Evolutionary conservation across 805 yeast species (phyloP).

Genomic region (Candida yuanshanica): DNA sequence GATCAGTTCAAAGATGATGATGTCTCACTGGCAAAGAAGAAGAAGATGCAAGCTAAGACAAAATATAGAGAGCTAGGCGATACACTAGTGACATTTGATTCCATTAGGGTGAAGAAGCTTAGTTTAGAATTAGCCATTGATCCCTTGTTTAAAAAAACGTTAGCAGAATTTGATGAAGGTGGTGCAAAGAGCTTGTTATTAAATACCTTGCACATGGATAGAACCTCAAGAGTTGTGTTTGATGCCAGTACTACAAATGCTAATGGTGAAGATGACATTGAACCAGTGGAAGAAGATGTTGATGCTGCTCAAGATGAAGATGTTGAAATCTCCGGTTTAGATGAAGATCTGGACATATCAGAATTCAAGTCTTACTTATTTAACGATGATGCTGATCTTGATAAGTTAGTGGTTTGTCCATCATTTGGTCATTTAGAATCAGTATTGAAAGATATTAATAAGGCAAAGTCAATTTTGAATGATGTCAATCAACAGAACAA

Average conservation of each 20-base stretch:
- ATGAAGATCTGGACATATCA: slow-evolving; percentile 24
- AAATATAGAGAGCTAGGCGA: slow-evolving; percentile 31
- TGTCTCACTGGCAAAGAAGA: slow-evolving; percentile 15
- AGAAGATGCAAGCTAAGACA: slow-evolving; percentile 22
- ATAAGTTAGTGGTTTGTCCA: slow-evolving; percentile 52
- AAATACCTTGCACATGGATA: slow-evolving; percentile 54
- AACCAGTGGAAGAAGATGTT: slow-evolving; percentile 24
- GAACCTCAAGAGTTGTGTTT: slow-evolving; percentile 52
- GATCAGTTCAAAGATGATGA: neutral
- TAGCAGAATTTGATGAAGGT: slow-evolving; percentile 78
- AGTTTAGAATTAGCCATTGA: slow-evolving; percentile 64
- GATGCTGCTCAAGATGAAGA: slow-evolving; percentile 19
- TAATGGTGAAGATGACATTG: slow-evolving; percentile 10
- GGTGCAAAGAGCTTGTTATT: slow-evolving; percentile 68
- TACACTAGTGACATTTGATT: slow-evolving; percentile 45
- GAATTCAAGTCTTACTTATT: slow-evolving; percentile 23
- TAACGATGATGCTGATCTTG: slow-evolving; percentile 24
- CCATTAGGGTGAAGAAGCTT: slow-evolving; percentile 45
- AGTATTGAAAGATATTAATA: slow-evolving; percentile 49
- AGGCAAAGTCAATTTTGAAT: slow-evolving; percentile 43
- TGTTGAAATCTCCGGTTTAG: slow-evolving; percentile 13
- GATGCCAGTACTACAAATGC: slow-evolving; percentile 43
- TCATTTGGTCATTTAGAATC: slow-evolving; percentile 56
- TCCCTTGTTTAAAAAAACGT: slow-evolving; percentile 69
- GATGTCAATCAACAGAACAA: slow-evolving; percentile 31